A percentile compares a stretch with the other conserved stretches of the same genome.
These are phyloP conservation scores for Alternaria triticina DNA, from an alignment of 2,329 filamentous ascomycete species.

Conservation along the genomic window DNA sequence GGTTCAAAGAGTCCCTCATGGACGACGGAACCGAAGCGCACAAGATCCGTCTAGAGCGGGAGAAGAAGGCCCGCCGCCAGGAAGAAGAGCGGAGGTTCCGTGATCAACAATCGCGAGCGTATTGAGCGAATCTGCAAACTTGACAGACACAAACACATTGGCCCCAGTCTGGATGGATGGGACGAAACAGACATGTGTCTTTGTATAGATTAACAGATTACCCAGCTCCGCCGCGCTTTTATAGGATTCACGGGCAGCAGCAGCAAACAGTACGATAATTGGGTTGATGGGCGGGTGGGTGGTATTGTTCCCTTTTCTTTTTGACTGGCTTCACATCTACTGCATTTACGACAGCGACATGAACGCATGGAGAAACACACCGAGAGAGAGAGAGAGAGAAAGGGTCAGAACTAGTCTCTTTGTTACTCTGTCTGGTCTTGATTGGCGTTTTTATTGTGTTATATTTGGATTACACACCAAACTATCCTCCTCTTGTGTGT, in stretches of 20 bases:
- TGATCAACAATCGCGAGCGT: conserved; percentile 27
- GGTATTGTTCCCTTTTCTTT: conserved; percentile 12
- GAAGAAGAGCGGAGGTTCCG: conserved; percentile 43
- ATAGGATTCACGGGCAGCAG: background rate
- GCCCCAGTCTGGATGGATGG: background rate
- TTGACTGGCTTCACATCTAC: conserved; percentile 39
- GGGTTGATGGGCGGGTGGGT: conserved; percentile 1
- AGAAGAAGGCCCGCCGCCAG: conserved; percentile 43
- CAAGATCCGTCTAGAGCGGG: conserved; percentile 59
- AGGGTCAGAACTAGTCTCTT: conserved; percentile 20
- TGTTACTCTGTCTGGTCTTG: conserved; percentile 17
- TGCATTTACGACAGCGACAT: conserved; percentile 50
- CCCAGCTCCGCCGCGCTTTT: conserved; percentile 8
- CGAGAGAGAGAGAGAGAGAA: background rate
- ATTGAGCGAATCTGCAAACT: conserved; percentile 16
- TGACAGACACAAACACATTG: background rate
- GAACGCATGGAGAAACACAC: conserved; percentile 38
- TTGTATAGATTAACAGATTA: conserved; percentile 11
- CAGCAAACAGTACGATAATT: background rate
- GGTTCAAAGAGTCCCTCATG: conserved; percentile 69
- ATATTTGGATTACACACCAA: conserved; percentile 35
- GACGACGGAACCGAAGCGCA: conserved; percentile 71
- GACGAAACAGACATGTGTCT: background rate
- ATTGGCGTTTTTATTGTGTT: conserved; percentile 41
- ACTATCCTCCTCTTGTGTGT: conserved; percentile 21